A percentile compares a stretch with the other conserved stretches of the same genome.
phyloP scores from a whole-genome alignment of 176 grass and related monocot genomes.

The Oryza officinalis region DNA sequence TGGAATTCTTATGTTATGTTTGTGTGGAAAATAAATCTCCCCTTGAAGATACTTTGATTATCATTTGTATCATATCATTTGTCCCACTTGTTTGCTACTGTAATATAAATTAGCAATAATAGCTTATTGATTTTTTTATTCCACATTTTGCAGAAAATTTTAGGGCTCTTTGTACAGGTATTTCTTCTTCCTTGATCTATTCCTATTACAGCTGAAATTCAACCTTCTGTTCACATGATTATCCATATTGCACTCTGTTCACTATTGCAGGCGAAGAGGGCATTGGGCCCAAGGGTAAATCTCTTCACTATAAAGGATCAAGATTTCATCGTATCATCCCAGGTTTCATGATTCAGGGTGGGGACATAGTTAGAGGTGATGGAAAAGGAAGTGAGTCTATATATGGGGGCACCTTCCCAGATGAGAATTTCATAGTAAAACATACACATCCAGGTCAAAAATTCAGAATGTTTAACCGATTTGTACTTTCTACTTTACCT shows the following conservation, averaged over 20 bases:
- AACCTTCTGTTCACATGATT: conserved; percentile 12
- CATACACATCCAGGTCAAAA: conserved; percentile 79
- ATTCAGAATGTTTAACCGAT: conserved; percentile 9
- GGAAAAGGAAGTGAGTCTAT: conserved; percentile 85
- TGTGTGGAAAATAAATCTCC: neutral
- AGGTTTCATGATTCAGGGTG: conserved; percentile 96
- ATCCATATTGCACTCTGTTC: conserved; percentile 7
- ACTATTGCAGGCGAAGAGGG: conserved; percentile 73
- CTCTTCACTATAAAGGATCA: conserved; percentile 91
- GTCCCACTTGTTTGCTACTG: neutral
- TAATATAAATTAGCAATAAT: neutral
- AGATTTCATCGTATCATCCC: conserved; percentile 90
- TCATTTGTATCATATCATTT: neutral
- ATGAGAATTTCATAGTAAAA: conserved; percentile 88
- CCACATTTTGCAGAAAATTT: conserved; percentile 79
- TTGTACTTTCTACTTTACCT: neutral
- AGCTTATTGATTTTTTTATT: conserved; percentile 16
- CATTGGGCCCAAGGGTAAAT: conserved; percentile 60
- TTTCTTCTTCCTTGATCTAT: conserved; percentile 15
- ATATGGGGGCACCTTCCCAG: conserved; percentile 82
- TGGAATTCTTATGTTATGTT: neutral
- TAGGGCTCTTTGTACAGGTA: conserved; percentile 95
- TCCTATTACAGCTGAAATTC: neutral
- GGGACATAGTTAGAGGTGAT: conserved; percentile 74
- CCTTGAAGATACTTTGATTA: neutral